Conservation (phyloP, 2,329 filamentous ascomycete genomes). For the Huntiella decipiens region DNA sequence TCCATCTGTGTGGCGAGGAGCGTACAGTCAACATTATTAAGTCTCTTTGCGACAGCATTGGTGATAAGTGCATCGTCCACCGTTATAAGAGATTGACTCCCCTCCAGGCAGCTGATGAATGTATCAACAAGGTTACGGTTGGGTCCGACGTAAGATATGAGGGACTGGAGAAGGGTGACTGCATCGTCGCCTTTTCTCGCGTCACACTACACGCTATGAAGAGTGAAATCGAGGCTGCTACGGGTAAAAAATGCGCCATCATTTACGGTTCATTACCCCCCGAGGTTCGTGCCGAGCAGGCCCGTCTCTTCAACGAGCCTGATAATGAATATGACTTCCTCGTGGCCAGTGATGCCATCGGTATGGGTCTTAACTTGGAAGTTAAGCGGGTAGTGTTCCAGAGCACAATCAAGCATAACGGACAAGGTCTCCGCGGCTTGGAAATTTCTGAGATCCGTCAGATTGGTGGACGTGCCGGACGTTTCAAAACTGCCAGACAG, state of each 20-base stretch:
- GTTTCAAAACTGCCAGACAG: conserved; percentile 56
- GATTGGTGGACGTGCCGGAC: conserved; percentile 80
- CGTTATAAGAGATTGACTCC: conserved; percentile 69
- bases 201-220: conserved; percentile 67
- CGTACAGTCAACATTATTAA: conserved; percentile 62
- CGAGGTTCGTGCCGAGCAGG: conserved; percentile 82
- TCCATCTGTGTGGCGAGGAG: conserved; percentile 86
- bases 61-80: conserved; percentile 68
- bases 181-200: conserved; percentile 72
- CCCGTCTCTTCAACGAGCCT: conserved; percentile 82
- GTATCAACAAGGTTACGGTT: conserved; percentile 35
- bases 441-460: conserved; percentile 72
- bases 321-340: conserved; percentile 90
- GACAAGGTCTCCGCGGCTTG: conserved; percentile 35
- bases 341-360: conserved; percentile 87
- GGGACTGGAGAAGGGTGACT: conserved; percentile 71
- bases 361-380: conserved; percentile 89
- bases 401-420: conserved; percentile 52
- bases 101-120: conserved; percentile 43
- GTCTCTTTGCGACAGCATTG: conserved; percentile 56
- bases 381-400: conserved; percentile 87
- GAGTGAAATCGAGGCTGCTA: conserved; percentile 52
- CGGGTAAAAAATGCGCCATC: conserved; percentile 67
- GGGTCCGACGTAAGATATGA: conserved; percentile 21
- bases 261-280: conserved; percentile 86